Conservation (phyloP, 768 basidiomycete genomes). For the Sutorius australiensis region DNA sequence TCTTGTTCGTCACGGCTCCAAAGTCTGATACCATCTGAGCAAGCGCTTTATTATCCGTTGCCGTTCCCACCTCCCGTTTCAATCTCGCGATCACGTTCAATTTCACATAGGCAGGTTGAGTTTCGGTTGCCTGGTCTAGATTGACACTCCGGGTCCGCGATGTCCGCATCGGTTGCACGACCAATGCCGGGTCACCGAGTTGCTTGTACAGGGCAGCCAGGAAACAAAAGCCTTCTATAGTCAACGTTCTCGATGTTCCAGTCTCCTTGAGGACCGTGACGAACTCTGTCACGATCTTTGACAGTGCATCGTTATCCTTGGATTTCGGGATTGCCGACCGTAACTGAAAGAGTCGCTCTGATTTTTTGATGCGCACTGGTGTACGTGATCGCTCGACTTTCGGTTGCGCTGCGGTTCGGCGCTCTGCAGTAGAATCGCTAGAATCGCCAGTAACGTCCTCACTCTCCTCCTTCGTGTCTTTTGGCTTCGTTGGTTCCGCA, state of each 20-base stretch:
- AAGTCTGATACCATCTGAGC: constrained; percentile 69
- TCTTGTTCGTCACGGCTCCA: constrained; percentile 62
- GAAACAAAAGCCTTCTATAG: constrained; percentile 67
- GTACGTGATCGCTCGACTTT: constrained; percentile 27
- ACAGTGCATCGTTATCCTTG: constrained; percentile 52
- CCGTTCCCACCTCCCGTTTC: constrained; percentile 48
- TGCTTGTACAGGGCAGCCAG: constrained; percentile 69
- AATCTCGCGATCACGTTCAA: constrained; percentile 57
- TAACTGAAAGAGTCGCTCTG: constrained; percentile 48
- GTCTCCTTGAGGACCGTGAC: constrained; percentile 53
- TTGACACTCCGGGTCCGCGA: constrained; percentile 39
- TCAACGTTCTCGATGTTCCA: constrained; percentile 62
- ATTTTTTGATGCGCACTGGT: constrained; percentile 37
- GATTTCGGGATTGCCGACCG: constrained; percentile 41
- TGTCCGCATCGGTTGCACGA: constrained; percentile 49
- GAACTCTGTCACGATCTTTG: constrained; percentile 56
- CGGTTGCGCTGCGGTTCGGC: constrained; percentile 15
- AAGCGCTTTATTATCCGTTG: constrained; percentile 52
- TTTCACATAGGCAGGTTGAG: constrained; percentile 51
- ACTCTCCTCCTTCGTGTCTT: constrained; percentile 11
- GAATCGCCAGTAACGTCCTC: constrained; percentile 41
- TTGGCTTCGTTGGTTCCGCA: constrained; percentile 33
- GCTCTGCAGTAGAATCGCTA: constrained; percentile 33
- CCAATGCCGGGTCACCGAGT: constrained; percentile 63
- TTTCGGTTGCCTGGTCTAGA: constrained; percentile 36